Base-by-base conservation (phyloP, 495 filamentous ascomycete species). In the Articulospora tetracladia region DNA sequence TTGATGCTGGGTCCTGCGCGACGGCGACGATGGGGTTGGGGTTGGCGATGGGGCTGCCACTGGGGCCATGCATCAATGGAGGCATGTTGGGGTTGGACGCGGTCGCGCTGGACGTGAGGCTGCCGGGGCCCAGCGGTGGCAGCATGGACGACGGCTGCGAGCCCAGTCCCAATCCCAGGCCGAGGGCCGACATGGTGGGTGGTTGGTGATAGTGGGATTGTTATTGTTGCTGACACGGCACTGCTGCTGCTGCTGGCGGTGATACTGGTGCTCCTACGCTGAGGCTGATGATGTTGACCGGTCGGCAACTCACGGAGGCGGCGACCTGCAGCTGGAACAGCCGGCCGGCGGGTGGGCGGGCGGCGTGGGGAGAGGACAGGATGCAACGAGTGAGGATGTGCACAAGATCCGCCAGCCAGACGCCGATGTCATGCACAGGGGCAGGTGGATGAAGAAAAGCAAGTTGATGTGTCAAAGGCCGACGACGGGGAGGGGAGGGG, bases 91-190 rank as follows among this genome's bases (percentile, higher is more conserved):
- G 28, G 27, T 53, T 59, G 19, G 49, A 52, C 26, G 11, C 19
- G 12, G 57, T 23, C 7, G 50, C 25, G 30, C 15, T 25, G 10
- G 34, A 19, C 27, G 56, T 50, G 28, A 25, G 20, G 23, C 32
- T 53, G 39, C 51, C 41, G 23, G n/a, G n/a, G 30, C 2, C 28
- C 8, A 60, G 24, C 10, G 58, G 58, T 48, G 58, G 58, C 34
- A 60, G 58, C 58, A 60, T 60, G 25, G 22, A 55, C 36, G 28
- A 34, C 19, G 34, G 58, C 13, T 44, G 7, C 39, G 8, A 34
- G 6, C 7, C 11, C 20, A 15, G 6, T 30, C 1, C 32, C 26
- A 20, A 44, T 55, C 0, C 34, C 27, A 8, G 19, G 15, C 39
- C 39, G 8, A 44, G n/a, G 10, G 32, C 49, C 20, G 36, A 50